Conservation (phyloP, 2,329 filamentous ascomycete genomes). For the Leptographium wingfieldii region DNA sequence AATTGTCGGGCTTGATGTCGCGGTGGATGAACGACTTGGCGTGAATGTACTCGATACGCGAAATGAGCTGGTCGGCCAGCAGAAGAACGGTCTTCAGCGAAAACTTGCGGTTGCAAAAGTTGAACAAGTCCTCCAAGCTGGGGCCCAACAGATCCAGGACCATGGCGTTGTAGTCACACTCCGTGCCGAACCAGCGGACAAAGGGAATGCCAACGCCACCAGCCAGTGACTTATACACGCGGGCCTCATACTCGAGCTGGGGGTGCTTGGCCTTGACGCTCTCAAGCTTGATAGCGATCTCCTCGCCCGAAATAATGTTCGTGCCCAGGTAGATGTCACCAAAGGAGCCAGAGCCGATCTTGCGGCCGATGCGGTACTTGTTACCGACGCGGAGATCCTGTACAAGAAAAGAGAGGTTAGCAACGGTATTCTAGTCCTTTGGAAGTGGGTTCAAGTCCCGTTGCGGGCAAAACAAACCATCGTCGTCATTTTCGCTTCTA, state of each 20-base stretch:
- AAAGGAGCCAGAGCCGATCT: constrained; percentile 96
- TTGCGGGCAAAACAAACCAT: constrained; percentile 29
- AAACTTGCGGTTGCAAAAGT: constrained; percentile 99
- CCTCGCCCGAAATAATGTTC: constrained; percentile 98
- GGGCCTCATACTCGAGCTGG: constrained; percentile 96
- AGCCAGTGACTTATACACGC: constrained; percentile 80
- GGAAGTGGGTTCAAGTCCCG: not conserved
- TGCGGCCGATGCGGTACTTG: constrained; percentile 98
- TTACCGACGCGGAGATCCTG: constrained; percentile 98
- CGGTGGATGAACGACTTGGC: constrained; percentile 99
- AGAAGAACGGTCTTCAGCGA: constrained; percentile 96
- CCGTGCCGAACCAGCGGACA: constrained; percentile 98
- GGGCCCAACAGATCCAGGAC: constrained; percentile 93
- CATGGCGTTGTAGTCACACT: constrained; percentile 99
- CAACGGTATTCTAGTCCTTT: no score
- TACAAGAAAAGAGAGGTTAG: not conserved
- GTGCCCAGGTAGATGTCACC: constrained; percentile 98
- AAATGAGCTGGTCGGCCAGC: constrained; percentile 95
- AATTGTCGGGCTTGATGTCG: constrained; percentile 99
- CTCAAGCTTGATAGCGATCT: constrained; percentile 99
- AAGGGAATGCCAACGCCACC: constrained; percentile 97
- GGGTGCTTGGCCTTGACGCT: constrained; percentile 99
- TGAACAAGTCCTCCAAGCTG: constrained; percentile 95
- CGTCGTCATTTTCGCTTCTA: constrained; percentile 31
- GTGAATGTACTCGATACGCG: constrained; percentile 98